Evolutionary conservation across 2,329 filamentous ascomycete genomes (phyloP).

Genomic region (Juglanconis juglandina): DNA sequence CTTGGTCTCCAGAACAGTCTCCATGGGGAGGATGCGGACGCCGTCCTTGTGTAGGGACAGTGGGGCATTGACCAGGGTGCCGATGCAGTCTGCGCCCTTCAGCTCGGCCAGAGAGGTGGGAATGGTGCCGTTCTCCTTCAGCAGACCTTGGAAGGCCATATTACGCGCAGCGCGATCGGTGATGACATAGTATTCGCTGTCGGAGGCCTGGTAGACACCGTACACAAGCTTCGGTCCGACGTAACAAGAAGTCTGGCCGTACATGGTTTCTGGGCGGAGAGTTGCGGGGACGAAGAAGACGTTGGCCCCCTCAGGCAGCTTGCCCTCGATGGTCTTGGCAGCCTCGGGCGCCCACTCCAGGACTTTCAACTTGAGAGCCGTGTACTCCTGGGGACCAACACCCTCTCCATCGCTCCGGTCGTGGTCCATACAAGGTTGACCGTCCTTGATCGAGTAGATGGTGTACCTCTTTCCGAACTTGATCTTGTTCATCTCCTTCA

Average conservation of each 20-base stretch:
- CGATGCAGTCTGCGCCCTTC: conserved; percentile 74
- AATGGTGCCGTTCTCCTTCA: conserved; percentile 71
- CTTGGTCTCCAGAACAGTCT: conserved; percentile 85
- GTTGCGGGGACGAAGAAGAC: conserved; percentile 92
- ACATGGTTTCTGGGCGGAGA: conserved; percentile 95
- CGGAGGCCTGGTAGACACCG: conserved; percentile 76
- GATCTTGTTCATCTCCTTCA: conserved; percentile 87
- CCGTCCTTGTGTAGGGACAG: conserved; percentile 80
- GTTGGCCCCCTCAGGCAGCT: conserved; percentile 73
- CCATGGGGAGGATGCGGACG: conserved; percentile 91
- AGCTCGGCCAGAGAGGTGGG: conserved; percentile 69
- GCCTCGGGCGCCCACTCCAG: conserved; percentile 83
- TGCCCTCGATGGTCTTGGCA: conserved; percentile 67
- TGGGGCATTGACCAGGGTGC: conserved; percentile 85
- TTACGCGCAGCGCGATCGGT: conserved; percentile 80
- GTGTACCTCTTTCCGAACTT: conserved; percentile 86
- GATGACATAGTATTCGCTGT: conserved; percentile 78
- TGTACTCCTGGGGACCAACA: conserved; percentile 62
- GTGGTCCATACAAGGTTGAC: conserved; percentile 62
- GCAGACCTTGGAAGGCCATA: conserved; percentile 91
- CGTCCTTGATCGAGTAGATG: conserved; percentile 86
- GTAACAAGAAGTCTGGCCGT: conserved; percentile 94
- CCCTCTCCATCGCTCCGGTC: conserved; percentile 43
- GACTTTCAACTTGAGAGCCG: conserved; percentile 84
- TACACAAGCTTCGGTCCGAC: conserved; percentile 88